phyloP scores from a whole-genome alignment of 2,329 filamentous ascomycete genomes.

The Beauveria caledonica region DNA sequence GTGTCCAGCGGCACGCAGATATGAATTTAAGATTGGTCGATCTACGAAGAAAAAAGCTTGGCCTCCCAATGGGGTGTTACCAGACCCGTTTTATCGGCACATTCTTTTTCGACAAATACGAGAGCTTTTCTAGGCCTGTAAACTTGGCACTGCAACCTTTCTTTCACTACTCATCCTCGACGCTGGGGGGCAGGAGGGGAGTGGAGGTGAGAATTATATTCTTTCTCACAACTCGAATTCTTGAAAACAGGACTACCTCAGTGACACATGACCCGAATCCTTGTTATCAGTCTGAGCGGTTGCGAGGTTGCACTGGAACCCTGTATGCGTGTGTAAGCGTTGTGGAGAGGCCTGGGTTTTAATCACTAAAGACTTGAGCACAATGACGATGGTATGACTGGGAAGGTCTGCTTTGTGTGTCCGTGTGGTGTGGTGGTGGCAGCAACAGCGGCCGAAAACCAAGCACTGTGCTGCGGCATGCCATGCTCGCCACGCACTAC shows the following conservation, averaged over 20 bases:
- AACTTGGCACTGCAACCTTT: neutral
- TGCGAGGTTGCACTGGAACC: neutral
- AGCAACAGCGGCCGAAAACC: neutral
- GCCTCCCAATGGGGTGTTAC: neutral
- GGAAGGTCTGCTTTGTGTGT: no score
- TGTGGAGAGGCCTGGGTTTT: neutral
- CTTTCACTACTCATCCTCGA: no score
- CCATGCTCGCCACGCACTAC: neutral
- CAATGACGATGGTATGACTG: neutral
- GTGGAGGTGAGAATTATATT: no score
- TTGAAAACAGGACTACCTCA: neutral
- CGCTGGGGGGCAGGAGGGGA: neutral
- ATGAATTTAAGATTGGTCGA: slow-evolving; percentile 1
- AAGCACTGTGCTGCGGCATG: neutral
- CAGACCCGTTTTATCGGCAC: neutral
- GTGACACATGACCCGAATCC: neutral
- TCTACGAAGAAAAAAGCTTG: slow-evolving; percentile 5
- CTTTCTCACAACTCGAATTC: neutral
- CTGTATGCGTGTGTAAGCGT: neutral
- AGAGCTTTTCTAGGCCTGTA: neutral
- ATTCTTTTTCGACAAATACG: neutral
- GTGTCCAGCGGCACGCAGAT: neutral
- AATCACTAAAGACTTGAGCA: neutral
- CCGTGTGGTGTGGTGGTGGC: no score
- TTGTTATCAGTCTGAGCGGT: neutral